A percentile compares a stretch with the other conserved stretches of the same genome.
Conservation (phyloP, 768 basidiomycete genomes). For the Serpula lacrymans region DNA sequence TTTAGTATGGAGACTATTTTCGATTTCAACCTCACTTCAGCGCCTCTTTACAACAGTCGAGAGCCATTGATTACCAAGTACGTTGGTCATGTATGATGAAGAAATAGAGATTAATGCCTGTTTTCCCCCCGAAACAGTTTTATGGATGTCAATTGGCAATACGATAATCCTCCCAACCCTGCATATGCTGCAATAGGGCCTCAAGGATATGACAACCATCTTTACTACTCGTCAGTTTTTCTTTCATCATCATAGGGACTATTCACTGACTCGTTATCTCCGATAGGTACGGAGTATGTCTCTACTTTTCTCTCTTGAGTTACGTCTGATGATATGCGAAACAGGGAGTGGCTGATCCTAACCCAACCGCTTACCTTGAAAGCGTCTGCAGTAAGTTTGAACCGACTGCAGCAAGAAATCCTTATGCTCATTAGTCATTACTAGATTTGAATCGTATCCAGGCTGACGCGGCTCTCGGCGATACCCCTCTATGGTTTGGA, state of each 20-base stretch:
- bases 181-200: conserved; percentile 66
- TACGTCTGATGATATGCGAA: conserved; percentile 6
- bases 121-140: conserved; percentile 47
- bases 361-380: conserved; percentile 59
- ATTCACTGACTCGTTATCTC: conserved; percentile 5
- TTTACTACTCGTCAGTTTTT: conserved; percentile 64
- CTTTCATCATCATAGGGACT: not conserved
- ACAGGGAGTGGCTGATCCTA: conserved; percentile 69
- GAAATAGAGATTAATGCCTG: not conserved
- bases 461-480: conserved; percentile 38
- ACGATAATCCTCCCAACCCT: conserved; percentile 66
- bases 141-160: conserved; percentile 81
- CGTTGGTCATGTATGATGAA: conserved; percentile 8
- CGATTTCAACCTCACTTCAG: conserved; percentile 14
- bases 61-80: conserved; percentile 38
- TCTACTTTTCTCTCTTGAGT: not conserved
- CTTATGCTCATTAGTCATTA: no score
- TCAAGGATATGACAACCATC: conserved; percentile 73
- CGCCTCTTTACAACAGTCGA: conserved; percentile 12
- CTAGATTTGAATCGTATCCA: conserved; percentile 60
- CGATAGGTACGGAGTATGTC: conserved; percentile 54
- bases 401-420: no score
- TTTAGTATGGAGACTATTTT: conserved; percentile 19
- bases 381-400: conserved; percentile 63
- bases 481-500: conserved; percentile 53